Percentiles rank a stretch among this genome's conserved stretches.
phyloP scores from a whole-genome alignment of 2,329 filamentous ascomycete genomes.

The Macrophomina pseudophaseolina region DNA sequence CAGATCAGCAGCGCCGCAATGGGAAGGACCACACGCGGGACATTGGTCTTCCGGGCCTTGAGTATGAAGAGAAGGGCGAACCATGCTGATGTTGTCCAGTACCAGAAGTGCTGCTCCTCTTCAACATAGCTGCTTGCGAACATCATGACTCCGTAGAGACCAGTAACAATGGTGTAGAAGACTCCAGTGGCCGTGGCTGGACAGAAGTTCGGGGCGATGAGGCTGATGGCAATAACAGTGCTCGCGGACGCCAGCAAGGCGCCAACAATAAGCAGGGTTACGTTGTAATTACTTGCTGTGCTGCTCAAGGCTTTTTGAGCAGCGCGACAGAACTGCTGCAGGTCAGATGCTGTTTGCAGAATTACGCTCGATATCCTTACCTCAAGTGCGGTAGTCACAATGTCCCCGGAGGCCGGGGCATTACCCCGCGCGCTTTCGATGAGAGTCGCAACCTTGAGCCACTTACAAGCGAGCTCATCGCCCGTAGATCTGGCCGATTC shows the following conservation, averaged over 20 bases:
- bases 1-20: slow-evolving; percentile 60
- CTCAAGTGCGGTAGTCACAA: slow-evolving; percentile 28
- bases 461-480: slow-evolving; percentile 68
- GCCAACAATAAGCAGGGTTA: slow-evolving; percentile 63
- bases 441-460: slow-evolving; percentile 53
- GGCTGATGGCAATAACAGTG: slow-evolving; percentile 43
- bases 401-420: slow-evolving; percentile 1
- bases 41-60: slow-evolving; percentile 30
- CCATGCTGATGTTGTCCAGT: slow-evolving; percentile 82
- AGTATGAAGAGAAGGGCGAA: slow-evolving; percentile 54
- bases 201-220: slow-evolving; percentile 49
- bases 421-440: neutral
- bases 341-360: neutral
- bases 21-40: slow-evolving; percentile 18
- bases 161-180: slow-evolving; percentile 43
- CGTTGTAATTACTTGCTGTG: slow-evolving; percentile 90
- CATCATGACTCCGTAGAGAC: slow-evolving; percentile 82
- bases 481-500: slow-evolving; percentile 33
- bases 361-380: slow-evolving; percentile 35
- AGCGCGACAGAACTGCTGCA: slow-evolving; percentile 15
- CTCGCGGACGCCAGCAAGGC: slow-evolving; percentile 50
- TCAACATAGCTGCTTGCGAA: slow-evolving; percentile 98
- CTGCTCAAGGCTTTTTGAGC: slow-evolving; percentile 84
- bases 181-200: slow-evolving; percentile 50
- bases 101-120: slow-evolving; percentile 99